A percentile compares a stretch with the other conserved stretches of the same genome.
Conservation (phyloP, 2,329 filamentous ascomycete genomes). For the Pseudogymnoascus sp. region DNA sequence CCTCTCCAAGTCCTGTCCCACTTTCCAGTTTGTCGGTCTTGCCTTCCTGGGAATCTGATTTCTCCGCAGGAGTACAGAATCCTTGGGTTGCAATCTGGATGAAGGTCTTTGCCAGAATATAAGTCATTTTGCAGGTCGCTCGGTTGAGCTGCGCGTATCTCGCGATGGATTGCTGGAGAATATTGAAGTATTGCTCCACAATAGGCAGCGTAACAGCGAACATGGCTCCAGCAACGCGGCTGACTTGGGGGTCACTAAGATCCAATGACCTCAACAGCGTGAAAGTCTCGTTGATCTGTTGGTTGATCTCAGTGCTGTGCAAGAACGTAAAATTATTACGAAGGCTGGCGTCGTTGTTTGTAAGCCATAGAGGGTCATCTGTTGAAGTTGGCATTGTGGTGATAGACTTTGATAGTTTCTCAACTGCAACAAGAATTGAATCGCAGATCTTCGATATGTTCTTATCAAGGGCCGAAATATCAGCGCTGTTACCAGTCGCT, state of each 20-base stretch:
- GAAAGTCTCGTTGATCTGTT: slow-evolving; percentile 38
- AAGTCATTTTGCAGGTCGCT: slow-evolving; percentile 65
- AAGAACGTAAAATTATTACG: slow-evolving; percentile 23
- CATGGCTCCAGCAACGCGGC: slow-evolving; percentile 47
- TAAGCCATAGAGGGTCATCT: slow-evolving; percentile 58
- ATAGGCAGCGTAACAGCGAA: slow-evolving; percentile 62
- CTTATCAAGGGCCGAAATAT: slow-evolving; percentile 43
- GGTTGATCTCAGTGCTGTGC: slow-evolving; percentile 20
- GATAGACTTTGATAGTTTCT: slow-evolving; percentile 57
- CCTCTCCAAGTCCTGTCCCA: slow-evolving; percentile 90
- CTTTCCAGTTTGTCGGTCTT: slow-evolving; percentile 76
- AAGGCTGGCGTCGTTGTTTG: slow-evolving; percentile 30
- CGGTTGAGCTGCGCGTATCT: slow-evolving; percentile 60
- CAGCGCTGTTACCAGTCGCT: slow-evolving; percentile 10
- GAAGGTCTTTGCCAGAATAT: slow-evolving; percentile 70
- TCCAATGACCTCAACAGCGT: slow-evolving; percentile 38
- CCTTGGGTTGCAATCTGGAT: slow-evolving; percentile 73
- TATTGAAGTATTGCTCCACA: slow-evolving; percentile 61
- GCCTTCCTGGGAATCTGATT: slow-evolving; percentile 61
- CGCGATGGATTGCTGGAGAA: slow-evolving; percentile 51
- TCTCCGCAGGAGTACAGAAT: slow-evolving; percentile 85
- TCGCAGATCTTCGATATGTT: slow-evolving; percentile 61
- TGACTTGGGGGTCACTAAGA: slow-evolving; percentile 33
- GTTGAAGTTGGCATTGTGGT: slow-evolving; percentile 48
- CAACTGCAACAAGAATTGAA: slow-evolving; percentile 70